These are phyloP conservation scores for Botrytis paeoniae DNA, from an alignment of 2,329 filamentous ascomycete genomes.

Conservation along the genomic window DNA sequence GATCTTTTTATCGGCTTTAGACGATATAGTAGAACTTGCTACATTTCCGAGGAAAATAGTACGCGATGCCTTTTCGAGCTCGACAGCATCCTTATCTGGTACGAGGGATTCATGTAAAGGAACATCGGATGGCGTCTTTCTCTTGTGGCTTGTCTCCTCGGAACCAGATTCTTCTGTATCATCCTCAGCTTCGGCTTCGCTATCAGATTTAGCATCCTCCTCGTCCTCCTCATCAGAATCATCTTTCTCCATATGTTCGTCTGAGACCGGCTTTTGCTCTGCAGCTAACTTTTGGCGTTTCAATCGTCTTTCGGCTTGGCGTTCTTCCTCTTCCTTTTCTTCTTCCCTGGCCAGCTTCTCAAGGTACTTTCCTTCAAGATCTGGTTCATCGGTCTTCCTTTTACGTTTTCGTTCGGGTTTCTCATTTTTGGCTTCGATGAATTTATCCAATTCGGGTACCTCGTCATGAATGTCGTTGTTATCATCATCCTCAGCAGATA, in stretches of 20 bases:
- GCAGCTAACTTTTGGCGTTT: conserved; percentile 53
- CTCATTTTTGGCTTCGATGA: conserved; percentile 43
- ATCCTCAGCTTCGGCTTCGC: conserved; percentile 32
- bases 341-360: conserved; percentile 60
- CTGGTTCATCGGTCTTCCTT: conserved; percentile 60
- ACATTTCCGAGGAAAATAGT: conserved; percentile 95
- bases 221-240: conserved; percentile 31
- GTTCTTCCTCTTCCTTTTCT: conserved; percentile 51
- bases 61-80: conserved; percentile 80
- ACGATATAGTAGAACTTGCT: conserved; percentile 75
- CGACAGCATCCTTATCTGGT: conserved; percentile 53
- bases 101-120: conserved; percentile 54
- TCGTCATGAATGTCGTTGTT: conserved; percentile 23
- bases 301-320: conserved; percentile 41
- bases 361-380: conserved; percentile 69
- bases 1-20: conserved; percentile 75
- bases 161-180: conserved; percentile 31
- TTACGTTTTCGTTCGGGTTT: conserved; percentile 56
- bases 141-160: conserved; percentile 34
- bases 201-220: conserved; percentile 29
- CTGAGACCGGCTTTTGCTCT: conserved; percentile 39
- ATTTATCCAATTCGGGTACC: conserved; percentile 41
- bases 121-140: conserved; percentile 43
- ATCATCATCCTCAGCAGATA: conserved; percentile 35
- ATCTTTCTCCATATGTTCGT: conserved; percentile 34